Evolutionary conservation across 1,284 basidiomycete genomes (phyloP).

Genomic region (Heterobasidion occidentale): DNA sequence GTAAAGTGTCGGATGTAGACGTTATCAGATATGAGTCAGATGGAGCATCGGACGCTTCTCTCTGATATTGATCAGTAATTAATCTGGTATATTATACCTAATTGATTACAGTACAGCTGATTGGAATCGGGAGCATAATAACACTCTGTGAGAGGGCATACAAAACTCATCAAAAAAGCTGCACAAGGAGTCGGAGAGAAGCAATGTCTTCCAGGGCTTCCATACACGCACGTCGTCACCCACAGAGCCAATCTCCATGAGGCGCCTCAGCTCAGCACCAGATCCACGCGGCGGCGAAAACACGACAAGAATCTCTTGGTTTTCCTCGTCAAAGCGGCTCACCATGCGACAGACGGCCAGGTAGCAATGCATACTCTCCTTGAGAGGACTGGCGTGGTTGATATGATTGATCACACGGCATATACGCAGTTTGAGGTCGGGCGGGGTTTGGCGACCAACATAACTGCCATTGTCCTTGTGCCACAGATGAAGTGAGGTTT

Average conservation of each 20-base stretch:
- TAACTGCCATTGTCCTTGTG: conserved; percentile 30
- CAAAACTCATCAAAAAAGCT: neutral
- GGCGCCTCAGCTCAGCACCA: neutral
- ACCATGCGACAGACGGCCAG: conserved; percentile 4
- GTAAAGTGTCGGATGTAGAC: no score
- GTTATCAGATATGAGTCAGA: no score
- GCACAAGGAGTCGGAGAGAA: neutral
- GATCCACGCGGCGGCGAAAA: conserved; percentile 1
- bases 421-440: conserved; percentile 5
- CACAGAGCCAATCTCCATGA: neutral
- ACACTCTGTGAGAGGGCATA: neutral
- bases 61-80: no score
- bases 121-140: neutral
- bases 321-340: neutral
- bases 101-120: no score
- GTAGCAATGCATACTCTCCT: neutral
- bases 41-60: no score
- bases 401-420: neutral
- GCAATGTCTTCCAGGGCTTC: neutral
- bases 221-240: conserved; percentile 2
- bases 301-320: neutral
- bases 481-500: conserved; percentile 41
- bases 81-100: no score
- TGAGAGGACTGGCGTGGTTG: neutral
- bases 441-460: conserved; percentile 1